A percentile compares a stretch with the other conserved stretches of the same genome.
Conservation (phyloP, 208 protist species). For the Acanthamoeba sp. region DNA sequence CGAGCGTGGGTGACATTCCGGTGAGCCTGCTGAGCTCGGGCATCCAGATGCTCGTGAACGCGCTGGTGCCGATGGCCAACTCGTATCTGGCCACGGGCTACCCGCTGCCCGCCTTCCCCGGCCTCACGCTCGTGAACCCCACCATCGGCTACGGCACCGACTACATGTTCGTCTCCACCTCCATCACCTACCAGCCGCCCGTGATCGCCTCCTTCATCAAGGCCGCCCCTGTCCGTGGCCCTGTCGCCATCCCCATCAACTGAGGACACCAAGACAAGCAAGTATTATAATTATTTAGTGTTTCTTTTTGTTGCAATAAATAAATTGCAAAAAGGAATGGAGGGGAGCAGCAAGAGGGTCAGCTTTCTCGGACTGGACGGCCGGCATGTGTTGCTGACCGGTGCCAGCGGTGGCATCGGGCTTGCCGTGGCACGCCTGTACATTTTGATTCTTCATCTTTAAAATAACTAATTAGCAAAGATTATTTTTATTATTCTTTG, state of each 20-base stretch:
- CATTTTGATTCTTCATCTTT: not conserved
- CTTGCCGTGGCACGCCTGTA: constrained; percentile 5
- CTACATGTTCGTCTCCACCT: constrained; percentile 13
- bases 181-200: constrained; percentile 20
- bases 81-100: not conserved
- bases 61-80: constrained; percentile 44
- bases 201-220: not conserved
- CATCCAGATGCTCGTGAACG: constrained; percentile 29
- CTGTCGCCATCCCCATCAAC: not conserved
- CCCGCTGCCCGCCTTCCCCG: not conserved
- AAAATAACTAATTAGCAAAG: not conserved
- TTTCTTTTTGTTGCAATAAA: no score
- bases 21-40: constrained; percentile 46
- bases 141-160: not conserved
- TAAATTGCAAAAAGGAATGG: no score
- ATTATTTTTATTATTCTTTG: no score
- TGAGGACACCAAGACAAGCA: no score
- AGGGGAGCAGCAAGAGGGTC: no score
- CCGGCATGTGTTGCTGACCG: constrained; percentile 25
- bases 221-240: no score
- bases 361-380: constrained; percentile 43
- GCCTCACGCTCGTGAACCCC: constrained; percentile 3
- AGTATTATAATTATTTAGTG: no score
- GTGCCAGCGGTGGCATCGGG: constrained; percentile 58
- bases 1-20: constrained; percentile 34